A percentile compares a stretch with the other conserved stretches of the same genome.
These are phyloP conservation scores for Daldinia bambusicola DNA, from an alignment of 495 filamentous ascomycete species.

Conservation along the genomic window DNA sequence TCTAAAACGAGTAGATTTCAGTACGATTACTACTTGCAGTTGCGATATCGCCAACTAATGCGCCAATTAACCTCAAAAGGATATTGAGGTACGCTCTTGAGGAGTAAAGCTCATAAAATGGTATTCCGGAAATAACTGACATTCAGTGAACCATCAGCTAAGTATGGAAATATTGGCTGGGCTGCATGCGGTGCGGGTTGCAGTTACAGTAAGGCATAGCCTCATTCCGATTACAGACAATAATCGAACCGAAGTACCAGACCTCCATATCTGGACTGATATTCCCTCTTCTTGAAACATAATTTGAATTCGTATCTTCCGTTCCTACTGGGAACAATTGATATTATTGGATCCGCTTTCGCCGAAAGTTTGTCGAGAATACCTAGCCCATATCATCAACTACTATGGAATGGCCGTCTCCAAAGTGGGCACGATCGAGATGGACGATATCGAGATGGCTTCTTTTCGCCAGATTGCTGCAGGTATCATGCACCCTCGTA, in stretches of 20 bases:
- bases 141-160: constrained; percentile 16
- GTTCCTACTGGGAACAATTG: constrained; percentile 14
- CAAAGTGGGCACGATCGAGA: constrained; percentile 16
- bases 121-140: constrained; percentile 36
- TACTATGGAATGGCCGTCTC: constrained; percentile 48
- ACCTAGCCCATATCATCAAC: constrained; percentile 11
- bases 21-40: constrained; percentile 11
- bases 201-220: constrained; percentile 36
- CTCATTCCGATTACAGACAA: constrained; percentile 33
- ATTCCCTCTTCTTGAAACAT: constrained; percentile 30
- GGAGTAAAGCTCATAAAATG: constrained; percentile 23
- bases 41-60: neutral
- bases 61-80: constrained; percentile 15
- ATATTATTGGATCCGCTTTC: constrained; percentile 22
- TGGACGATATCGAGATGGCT: constrained; percentile 50
- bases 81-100: neutral
- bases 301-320: constrained; percentile 19
- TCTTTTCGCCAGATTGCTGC: constrained; percentile 46
- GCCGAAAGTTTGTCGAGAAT: constrained; percentile 13
- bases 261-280: constrained; percentile 10
- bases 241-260: constrained; percentile 14
- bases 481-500: constrained; percentile 45
- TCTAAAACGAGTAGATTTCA: neutral
- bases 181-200: constrained; percentile 37
- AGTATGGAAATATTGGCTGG: constrained; percentile 32